A percentile compares a stretch with the other conserved stretches of the same genome.
These are phyloP conservation scores for Sclerotinia sclerotiorum DNA, from an alignment of 2,329 filamentous ascomycete species.

Conservation along the genomic window DNA sequence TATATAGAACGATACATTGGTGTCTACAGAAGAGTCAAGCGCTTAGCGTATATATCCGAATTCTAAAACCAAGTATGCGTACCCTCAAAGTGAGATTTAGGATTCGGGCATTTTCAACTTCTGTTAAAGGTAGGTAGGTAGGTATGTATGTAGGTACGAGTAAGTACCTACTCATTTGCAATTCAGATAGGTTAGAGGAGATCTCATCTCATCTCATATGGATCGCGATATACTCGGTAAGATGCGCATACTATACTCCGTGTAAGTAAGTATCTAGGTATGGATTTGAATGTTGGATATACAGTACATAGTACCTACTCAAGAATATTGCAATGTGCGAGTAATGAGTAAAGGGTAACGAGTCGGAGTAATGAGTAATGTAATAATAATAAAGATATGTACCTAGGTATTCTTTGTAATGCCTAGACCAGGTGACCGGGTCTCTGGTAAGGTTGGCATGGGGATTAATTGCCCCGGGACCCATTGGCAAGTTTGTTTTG, in stretches of 20 bases:
- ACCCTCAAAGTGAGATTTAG: not conserved
- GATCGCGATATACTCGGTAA: no score
- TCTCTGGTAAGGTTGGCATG: not conserved
- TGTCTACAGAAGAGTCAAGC: no score
- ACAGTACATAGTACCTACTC: no score
- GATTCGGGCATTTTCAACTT: slow-evolving; percentile 2
- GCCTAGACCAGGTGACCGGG: not conserved
- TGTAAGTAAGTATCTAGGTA: no score
- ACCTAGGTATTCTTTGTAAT: not conserved
- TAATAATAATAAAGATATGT: no score
- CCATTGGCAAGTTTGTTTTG: not conserved
- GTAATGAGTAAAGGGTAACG: not conserved
- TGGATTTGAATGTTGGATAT: no score
- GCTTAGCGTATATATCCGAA: not conserved
- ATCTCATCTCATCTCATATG: not conserved
- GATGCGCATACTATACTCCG: no score
- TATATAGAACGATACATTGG: not conserved
- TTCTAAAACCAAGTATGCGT: not conserved
- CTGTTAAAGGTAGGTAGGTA: no score
- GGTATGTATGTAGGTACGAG: not conserved
- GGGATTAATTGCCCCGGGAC: not conserved
- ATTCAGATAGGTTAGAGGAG: not conserved
- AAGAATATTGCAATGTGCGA: no score
- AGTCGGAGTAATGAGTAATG: no score
- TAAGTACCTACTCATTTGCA: not conserved